Evolutionary conservation across 106 monocot species (phyloP).

Genomic region (Allium cepa): DNA sequence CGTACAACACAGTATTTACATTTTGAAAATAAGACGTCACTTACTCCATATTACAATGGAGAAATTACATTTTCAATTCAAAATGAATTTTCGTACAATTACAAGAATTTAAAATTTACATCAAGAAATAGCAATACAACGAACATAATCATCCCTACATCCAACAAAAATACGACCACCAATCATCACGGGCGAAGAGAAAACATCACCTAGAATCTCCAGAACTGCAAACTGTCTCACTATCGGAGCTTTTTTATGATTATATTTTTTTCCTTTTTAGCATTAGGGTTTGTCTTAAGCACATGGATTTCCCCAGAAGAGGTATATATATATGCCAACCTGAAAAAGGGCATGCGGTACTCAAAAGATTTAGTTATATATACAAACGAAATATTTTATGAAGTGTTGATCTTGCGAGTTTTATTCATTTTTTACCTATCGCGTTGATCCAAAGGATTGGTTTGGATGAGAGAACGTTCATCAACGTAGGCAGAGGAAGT

Average conservation of each 20-base stretch:
- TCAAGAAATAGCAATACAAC: slow-evolving; percentile 26
- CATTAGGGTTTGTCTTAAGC: slow-evolving; percentile 33
- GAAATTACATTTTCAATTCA: no score
- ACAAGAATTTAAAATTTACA: no score
- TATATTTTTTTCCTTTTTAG: slow-evolving; percentile 12
- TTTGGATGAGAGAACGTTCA: slow-evolving; percentile 39
- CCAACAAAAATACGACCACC: slow-evolving; percentile 78
- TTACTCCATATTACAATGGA: no score
- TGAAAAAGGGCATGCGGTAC: slow-evolving; percentile 6
- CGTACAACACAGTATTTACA: no score
- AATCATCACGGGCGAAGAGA: slow-evolving; percentile 95
- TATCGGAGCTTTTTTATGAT: slow-evolving; percentile 1
- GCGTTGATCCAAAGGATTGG: slow-evolving; percentile 15
- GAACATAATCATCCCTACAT: slow-evolving; percentile 79
- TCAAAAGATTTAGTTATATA: no score
- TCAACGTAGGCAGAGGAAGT: slow-evolving; percentile 77
- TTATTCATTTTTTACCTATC: slow-evolving; percentile 34
- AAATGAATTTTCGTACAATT: no score
- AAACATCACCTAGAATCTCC: slow-evolving; percentile 56
- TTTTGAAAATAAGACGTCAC: no score
- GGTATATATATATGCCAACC: slow-evolving; percentile 68
- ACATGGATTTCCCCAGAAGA: slow-evolving; percentile 71
- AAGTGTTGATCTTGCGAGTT: background rate
- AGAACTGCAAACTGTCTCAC: slow-evolving; percentile 43
- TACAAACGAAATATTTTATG: background rate